Evolutionary conservation across 305 asterid genomes (phyloP), one percentile per base, ranked within the genome.

Genomic region (Salvia sclarea): DNA sequence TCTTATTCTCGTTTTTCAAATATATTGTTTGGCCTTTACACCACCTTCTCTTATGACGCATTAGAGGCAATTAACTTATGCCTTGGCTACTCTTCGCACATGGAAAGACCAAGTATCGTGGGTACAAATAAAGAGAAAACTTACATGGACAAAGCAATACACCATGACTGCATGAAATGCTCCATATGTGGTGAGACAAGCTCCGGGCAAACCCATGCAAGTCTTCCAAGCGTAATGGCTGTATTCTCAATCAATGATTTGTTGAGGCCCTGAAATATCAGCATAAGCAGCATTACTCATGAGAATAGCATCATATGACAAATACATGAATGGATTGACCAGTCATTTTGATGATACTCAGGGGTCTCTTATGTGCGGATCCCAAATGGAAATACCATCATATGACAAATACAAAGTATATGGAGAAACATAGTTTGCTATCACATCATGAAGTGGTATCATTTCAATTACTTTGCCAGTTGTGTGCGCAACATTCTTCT

Each of bases 111-210:
- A 38, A 33, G 71, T 45, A 70, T 66, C 61, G 52, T 45, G 52
- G 62, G 62, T 53, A 63, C 16, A 55, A 44, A 69, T 30, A 66
- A 43, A 44, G 40, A 25, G 18, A 62, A 41, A 41, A 77, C 99
- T 85, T 85, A 95, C 99, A 84, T 81, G 75, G 97, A 88, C 83
- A 95, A 78, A 80, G 99, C 97, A 64, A 83, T 70, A 73, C 98
- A 95, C 99, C 99, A 95, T 16, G 92, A 58, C 82, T 88, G 96
- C 99, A 95, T 85, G 83, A 95, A 95, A 85, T 95, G 99, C 83
- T 90, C 99, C 99, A 95, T 84, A 76, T 90, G 98, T 13, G 96
- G 98, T 57, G 99, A 81, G 65, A 95, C 99, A 64, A 92, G 85
- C 80, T 95, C 98, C 4, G 99, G 98, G 70, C 96, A 92, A 64